Evolutionary conservation across 768 basidiomycete species (phyloP).

Genomic region (Russula lepida): DNA sequence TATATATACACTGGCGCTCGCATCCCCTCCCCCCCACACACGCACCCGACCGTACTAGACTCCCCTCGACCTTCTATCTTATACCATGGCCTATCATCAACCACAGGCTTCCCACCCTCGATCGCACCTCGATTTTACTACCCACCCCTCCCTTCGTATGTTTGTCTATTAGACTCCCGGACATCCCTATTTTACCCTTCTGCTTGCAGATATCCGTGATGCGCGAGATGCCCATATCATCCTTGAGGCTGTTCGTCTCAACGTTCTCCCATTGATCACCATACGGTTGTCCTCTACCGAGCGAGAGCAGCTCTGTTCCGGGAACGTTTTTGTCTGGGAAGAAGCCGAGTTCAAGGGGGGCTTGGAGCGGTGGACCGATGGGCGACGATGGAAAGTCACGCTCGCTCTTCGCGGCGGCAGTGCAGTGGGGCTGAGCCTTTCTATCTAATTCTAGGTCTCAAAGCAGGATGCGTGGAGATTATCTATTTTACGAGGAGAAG

Average conservation of each 20-base stretch:
- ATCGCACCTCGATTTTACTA: constrained; percentile 17
- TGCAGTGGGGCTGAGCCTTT: constrained; percentile 4
- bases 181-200: not conserved
- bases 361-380: constrained; percentile 74
- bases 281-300: constrained; percentile 62
- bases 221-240: constrained; percentile 72
- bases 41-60: constrained; percentile 1
- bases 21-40: not conserved
- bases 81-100: constrained; percentile 13
- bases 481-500: constrained; percentile 79
- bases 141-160: constrained; percentile 18
- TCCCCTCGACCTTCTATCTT: not conserved
- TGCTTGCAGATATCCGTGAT: constrained; percentile 56
- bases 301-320: constrained; percentile 58
- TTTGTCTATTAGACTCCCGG: not conserved
- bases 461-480: constrained; percentile 76
- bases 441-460: constrained; percentile 51
- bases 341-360: constrained; percentile 61
- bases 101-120: constrained; percentile 6
- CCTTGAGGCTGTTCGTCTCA: constrained; percentile 66
- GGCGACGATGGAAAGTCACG: constrained; percentile 54
- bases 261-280: constrained; percentile 60
- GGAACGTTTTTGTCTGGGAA: constrained; percentile 81
- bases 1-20: constrained; percentile 17
- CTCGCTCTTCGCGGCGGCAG: not conserved